phyloP scores from a whole-genome alignment of 805 yeast species.

The Candida easanensis region DNA sequence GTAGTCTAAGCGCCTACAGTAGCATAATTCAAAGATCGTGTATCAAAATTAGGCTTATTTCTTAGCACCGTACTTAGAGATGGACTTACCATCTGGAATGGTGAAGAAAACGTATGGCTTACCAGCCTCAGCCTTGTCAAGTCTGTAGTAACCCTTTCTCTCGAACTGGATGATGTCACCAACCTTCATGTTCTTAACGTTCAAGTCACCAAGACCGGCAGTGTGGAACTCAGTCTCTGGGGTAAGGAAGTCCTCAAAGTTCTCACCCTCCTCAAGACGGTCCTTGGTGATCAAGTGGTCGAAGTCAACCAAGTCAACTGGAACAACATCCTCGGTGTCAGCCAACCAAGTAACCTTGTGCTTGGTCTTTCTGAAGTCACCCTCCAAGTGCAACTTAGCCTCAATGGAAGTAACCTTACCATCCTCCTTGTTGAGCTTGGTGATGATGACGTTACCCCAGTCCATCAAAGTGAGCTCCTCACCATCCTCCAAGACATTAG shows the following conservation, averaged over 20 bases:
- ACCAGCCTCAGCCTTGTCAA: slow-evolving; percentile 62
- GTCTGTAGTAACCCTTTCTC: slow-evolving; percentile 93
- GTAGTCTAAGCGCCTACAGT: too few relatives aligned
- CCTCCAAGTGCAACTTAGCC: slow-evolving; percentile 84
- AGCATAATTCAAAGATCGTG: too few relatives aligned
- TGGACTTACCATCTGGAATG: slow-evolving; percentile 92
- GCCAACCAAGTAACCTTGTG: slow-evolving; percentile 96
- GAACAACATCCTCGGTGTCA: slow-evolving; percentile 65
- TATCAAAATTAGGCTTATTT: slow-evolving; percentile 5
- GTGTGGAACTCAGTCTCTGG: slow-evolving; percentile 83
- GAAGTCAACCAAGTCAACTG: slow-evolving; percentile 82
- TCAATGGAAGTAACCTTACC: slow-evolving; percentile 58
- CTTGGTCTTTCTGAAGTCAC: slow-evolving; percentile 95
- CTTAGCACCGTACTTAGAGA: slow-evolving; percentile 59
- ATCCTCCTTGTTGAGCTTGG: slow-evolving; percentile 63
- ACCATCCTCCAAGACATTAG: slow-evolving; percentile 66
- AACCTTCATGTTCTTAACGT: slow-evolving; percentile 69
- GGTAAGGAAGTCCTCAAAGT: slow-evolving; percentile 88
- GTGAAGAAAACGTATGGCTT: slow-evolving; percentile 78
- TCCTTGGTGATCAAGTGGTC: slow-evolving; percentile 95
- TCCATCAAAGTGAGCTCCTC: slow-evolving; percentile 98
- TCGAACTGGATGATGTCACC: slow-evolving; percentile 94
- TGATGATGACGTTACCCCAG: slow-evolving; percentile 93
- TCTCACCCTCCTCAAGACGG: slow-evolving; percentile 90
- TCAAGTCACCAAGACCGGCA: slow-evolving; percentile 74